Percentiles rank a stretch among this genome's conserved stretches.
Evolutionary conservation across 805 yeast genomes (phyloP).

Genomic region (Wickerhamiella spandovensis): DNA sequence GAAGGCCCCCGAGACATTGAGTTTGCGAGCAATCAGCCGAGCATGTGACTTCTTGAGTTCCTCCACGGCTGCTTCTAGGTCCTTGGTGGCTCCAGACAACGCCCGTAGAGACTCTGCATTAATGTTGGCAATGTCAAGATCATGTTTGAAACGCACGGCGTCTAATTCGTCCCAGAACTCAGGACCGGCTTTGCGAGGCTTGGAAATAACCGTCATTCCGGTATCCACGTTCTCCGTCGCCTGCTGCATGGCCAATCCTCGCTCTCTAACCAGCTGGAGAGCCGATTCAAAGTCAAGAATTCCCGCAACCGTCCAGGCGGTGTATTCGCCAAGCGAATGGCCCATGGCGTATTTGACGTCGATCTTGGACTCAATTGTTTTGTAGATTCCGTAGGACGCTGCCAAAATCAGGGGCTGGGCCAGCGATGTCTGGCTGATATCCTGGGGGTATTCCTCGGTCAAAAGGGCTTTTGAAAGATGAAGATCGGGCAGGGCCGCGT

Average conservation of each 20-base stretch:
- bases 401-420: slow-evolving; percentile 44
- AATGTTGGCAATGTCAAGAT: slow-evolving; percentile 32
- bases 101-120: slow-evolving; percentile 33
- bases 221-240: slow-evolving; percentile 25
- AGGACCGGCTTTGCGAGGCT: slow-evolving; percentile 7
- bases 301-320: slow-evolving; percentile 31
- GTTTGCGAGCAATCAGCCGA: slow-evolving; percentile 19
- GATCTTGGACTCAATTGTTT: slow-evolving; percentile 8
- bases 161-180: slow-evolving; percentile 7
- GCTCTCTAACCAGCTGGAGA: slow-evolving; percentile 30
- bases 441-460: slow-evolving; percentile 6
- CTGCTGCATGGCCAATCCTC: slow-evolving; percentile 34
- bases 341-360: slow-evolving; percentile 26
- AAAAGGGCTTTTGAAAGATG: slow-evolving; percentile 10
- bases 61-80: slow-evolving; percentile 20
- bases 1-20: slow-evolving; percentile 40
- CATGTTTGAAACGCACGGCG: slow-evolving; percentile 8
- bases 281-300: slow-evolving; percentile 26
- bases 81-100: slow-evolving; percentile 29
- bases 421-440: slow-evolving; percentile 28
- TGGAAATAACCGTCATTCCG: slow-evolving; percentile 15
- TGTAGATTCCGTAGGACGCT: slow-evolving; percentile 26
- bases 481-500: slow-evolving; percentile 31
- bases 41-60: slow-evolving; percentile 15
- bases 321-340: slow-evolving; percentile 40